Evolutionary conservation across 2,329 filamentous ascomycete genomes (phyloP), one percentile per base, ranked within the genome.

Genomic region (Thielaviopsis ethacetica): DNA sequence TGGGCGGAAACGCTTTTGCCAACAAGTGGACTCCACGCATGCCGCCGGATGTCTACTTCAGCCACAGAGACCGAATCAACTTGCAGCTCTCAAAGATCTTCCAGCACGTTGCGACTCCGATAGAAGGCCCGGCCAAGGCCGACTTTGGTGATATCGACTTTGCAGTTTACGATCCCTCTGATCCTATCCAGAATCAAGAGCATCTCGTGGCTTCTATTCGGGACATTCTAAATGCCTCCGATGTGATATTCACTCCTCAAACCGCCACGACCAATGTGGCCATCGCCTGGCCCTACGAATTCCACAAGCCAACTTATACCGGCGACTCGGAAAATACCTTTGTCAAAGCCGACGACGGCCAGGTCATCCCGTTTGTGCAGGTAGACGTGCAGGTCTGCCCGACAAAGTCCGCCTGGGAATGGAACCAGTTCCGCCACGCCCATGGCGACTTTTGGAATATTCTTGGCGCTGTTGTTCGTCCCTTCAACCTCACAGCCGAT

Each of bases 81-180:
- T 59, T 66, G 0, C 67, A 75, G 1, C 75, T 87, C 0, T 68
- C 70, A 1, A 64, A 71, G 1, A 69, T 84, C 3, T 88, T 80
- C 64, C 58, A 70, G 0, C 71, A 71, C 7, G 80, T 86, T 4
- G 76, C 74, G 0, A 75, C 77, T 0, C 82, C 86, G 0, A 78
- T 84, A 27, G 85, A 89, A 63, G 84, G 80, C 0, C 86, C 87
- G 0, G 82, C 68, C 1, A 93, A 93, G 68, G 50, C 63, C 0
- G 79, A 82, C 64, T 78, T 81, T 65, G 88, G 88, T 21, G 88
- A 93, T 63, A 71, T 94, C 44, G 88, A 93, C 68, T 74, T 91
- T 61, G 68, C 89, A 1, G 76, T 88, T 65, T 24, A 59, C 64
- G 26, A 54, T 44, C 21, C 17, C 12, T 12, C 34, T 9, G 15